Conservation (phyloP, 768 basidiomycete species). For the Hebeloma cylindrosporum region DNA sequence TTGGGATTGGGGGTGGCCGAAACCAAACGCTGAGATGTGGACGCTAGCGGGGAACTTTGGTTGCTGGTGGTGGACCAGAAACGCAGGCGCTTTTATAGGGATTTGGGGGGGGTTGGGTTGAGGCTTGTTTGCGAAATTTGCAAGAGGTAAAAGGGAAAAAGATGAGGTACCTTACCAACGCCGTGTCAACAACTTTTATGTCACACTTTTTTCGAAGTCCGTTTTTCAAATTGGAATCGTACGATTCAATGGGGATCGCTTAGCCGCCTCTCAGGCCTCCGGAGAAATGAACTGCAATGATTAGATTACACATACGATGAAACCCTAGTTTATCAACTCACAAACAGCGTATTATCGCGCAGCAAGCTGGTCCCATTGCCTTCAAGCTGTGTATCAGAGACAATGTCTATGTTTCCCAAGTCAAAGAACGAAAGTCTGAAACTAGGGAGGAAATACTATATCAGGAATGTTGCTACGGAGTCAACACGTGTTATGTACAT, state of each 20-base stretch:
- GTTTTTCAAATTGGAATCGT: slow-evolving; percentile 12
- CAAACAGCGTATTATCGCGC: too few relatives aligned
- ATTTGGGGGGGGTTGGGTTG: slow-evolving; percentile 10
- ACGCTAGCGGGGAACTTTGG: slow-evolving; percentile 6
- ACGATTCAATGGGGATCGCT: neutral
- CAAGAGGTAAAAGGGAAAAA: slow-evolving; percentile 6
- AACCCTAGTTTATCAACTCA: too few relatives aligned
- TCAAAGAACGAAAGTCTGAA: too few relatives aligned
- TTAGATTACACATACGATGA: neutral
- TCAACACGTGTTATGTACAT: too few relatives aligned
- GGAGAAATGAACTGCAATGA: too few relatives aligned
- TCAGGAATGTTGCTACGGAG: too few relatives aligned
- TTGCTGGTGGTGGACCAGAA: slow-evolving; percentile 4
- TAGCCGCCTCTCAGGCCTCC: too few relatives aligned
- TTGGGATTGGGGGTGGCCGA: slow-evolving; percentile 17
- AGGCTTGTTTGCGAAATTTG: slow-evolving; percentile 5
- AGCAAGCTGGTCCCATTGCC: too few relatives aligned
- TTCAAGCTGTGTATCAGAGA: too few relatives aligned
- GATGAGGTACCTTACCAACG: slow-evolving; percentile 3
- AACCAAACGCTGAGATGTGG: slow-evolving; percentile 11
- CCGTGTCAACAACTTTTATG: slow-evolving; percentile 12
- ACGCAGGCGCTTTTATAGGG: slow-evolving; percentile 17
- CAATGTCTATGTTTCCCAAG: too few relatives aligned
- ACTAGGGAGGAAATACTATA: too few relatives aligned
- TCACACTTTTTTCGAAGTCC: slow-evolving; percentile 17